These are phyloP conservation scores for Colletotrichum somersetense DNA, from an alignment of 2,329 filamentous ascomycete genomes.

Conservation along the genomic window DNA sequence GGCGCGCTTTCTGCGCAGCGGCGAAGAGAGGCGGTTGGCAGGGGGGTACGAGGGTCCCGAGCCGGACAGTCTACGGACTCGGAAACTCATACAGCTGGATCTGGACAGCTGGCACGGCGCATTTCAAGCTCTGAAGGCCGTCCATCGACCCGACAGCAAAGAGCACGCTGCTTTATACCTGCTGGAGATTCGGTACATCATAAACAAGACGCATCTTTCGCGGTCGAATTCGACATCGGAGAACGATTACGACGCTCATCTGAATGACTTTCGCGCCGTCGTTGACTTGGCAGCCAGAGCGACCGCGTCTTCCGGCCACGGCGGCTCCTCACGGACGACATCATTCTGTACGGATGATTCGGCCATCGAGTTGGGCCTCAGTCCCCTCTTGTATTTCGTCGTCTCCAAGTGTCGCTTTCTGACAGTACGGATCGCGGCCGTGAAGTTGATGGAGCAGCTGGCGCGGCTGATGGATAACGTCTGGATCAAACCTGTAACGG, in stretches of 20 bases:
- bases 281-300: neutral
- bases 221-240: neutral
- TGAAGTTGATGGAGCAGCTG: slow-evolving; percentile 26
- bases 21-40: slow-evolving; percentile 42
- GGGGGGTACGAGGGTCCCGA: slow-evolving; percentile 6
- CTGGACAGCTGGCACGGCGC: slow-evolving; percentile 12
- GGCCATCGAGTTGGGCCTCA: slow-evolving; percentile 10
- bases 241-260: slow-evolving; percentile 49
- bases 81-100: neutral
- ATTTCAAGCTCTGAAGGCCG: neutral
- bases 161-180: neutral
- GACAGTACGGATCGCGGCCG: neutral
- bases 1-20: slow-evolving; percentile 47
- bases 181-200: slow-evolving; percentile 11
- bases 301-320: neutral
- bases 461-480: slow-evolving; percentile 52
- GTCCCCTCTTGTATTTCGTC: neutral
- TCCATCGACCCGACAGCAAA: neutral
- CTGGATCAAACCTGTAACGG: slow-evolving; percentile 52
- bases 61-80: neutral
- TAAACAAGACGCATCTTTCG: neutral
- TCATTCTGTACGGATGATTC: neutral
- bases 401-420: slow-evolving; percentile 23
- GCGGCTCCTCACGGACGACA: neutral
- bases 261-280: slow-evolving; percentile 45